Base-by-base conservation (phyloP, 176 grass and related monocot species). In the Luzula sylvatica region DNA sequence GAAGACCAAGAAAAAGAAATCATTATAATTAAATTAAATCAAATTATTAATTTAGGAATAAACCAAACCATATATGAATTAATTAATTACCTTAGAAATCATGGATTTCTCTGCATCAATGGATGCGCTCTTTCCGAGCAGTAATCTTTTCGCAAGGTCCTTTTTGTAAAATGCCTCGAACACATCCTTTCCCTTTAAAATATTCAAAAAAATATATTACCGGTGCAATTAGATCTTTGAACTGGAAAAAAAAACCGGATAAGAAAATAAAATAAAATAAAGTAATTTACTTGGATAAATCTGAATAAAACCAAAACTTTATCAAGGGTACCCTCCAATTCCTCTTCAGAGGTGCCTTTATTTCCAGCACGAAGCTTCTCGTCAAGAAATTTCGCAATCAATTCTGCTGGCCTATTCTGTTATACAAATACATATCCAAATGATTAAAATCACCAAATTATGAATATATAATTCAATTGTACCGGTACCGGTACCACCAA, bases 131-230 rank as follows among this genome's bases (percentile, higher is more conserved):
- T 98, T 98, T 26, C 93, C 93, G 42, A 98, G 76, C 45, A 98
- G 69, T 70, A 98, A 65, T 48, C 93, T 78, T 69, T 98, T 98
- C 48, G 93, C 93, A 74, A 98, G 86, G 86, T 92, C 93, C 69
- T 92, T 98, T 72, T 98, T 98, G 82, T 98, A 98, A 70, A 98
- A 98, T 58, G 93, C 93, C 75, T 98, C 93, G 72, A 98, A 98
- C 18, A 98, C 93, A 77, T 98, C 93, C 75, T 98, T 98, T 50
- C 93, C 93, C 93, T 98, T 77, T n/a, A 58, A 41, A 23, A 40
- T 20, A 46, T 26, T 20, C 22, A 52, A 8, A 26, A 29, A 57
- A 47, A 16, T 28, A 27, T 23, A 53, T 15, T 29, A 8, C 23
- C 25, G 44, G 3, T 16, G 13, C 9, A 42, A 13, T 18, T 62